These are phyloP conservation scores for Trichoderma guizhouense DNA, from an alignment of 2,329 filamentous ascomycete genomes.

Conservation along the genomic window DNA sequence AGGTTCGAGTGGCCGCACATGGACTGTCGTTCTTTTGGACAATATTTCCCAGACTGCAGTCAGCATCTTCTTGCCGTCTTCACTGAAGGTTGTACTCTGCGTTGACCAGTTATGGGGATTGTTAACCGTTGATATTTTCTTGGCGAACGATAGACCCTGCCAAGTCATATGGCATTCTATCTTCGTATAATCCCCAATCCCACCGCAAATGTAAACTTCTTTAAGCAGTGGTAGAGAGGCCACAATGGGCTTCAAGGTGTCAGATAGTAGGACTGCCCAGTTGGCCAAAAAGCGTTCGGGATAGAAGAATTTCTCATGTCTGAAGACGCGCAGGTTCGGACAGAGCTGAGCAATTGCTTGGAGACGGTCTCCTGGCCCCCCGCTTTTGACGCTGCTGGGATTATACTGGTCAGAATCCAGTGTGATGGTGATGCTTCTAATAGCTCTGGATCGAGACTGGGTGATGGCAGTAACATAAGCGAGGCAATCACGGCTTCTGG, in stretches of 20 bases:
- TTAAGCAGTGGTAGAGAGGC: neutral
- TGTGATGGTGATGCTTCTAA: neutral
- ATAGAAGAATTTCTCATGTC: neutral
- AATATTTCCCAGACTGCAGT: neutral
- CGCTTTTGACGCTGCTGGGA: neutral
- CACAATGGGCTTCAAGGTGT: neutral
- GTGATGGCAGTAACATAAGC: neutral
- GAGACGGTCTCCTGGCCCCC: neutral
- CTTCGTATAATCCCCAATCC: neutral
- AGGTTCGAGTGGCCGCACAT: neutral
- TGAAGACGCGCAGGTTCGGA: neutral
- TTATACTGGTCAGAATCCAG: neutral
- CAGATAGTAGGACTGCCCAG: neutral
- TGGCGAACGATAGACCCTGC: neutral
- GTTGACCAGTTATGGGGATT: neutral
- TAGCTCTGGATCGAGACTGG: neutral
- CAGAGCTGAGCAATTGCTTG: neutral
- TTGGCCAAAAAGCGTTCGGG: accelerated
- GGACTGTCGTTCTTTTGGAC: neutral
- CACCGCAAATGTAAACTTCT: neutral
- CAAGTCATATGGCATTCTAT: neutral
- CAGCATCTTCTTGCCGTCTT: neutral
- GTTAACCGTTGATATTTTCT: neutral
- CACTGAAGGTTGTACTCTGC: neutral
- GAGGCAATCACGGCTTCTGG: neutral